Base-by-base conservation (phyloP, 2,329 filamentous ascomycete genomes). In the Pyricularia pennisetigena region DNA sequence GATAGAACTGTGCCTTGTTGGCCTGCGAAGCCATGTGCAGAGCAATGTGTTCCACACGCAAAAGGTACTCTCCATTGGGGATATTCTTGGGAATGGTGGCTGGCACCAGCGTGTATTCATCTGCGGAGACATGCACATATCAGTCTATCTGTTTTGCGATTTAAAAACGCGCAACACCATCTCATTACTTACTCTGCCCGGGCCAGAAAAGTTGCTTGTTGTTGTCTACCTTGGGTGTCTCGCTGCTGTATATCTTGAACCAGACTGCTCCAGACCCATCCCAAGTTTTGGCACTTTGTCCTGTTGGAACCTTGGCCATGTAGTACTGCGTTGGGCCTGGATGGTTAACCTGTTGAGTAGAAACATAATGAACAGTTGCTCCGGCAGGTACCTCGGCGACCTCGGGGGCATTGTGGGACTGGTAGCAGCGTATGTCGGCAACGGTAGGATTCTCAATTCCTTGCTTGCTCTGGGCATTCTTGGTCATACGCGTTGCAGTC, bases 181-280 rank as follows among this genome's bases (percentile, higher is more conserved):
- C 16, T 23, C 16, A 26, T 8, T 20, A 68, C 74, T 69, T 73
- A 76, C 76, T 78, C 69, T 78, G 76, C 1, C 72, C 73, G 1
- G 76, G 75, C 77, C 76, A 78, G 59, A 79, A 80, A 29, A 85
- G 78, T 68, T 81, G 78, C 75, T 82, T 83, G 69, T 81, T 80
- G 68, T 76, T 75, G 71, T 81, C 80, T 71, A 82, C 79, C 10
- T 75, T 75, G n/a, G 83, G 81, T 72, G 78, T 73, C 69, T 68
- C 69, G 0, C 79, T 79, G 0, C 79, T 79, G 68, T 73, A 72
- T 64, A 78, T 73, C 73, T 77, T 77, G 73, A 78, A 79, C 78
- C 78, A 79, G 2, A 78, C 76, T 20, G 72, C 74, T 2, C 79
- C 79, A 1, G 74, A 74, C 9, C 78, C 78, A 67, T 79, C 78